Evolutionary conservation across 768 basidiomycete genomes (phyloP), one percentile per base, ranked within the genome.

Genomic region (Cystofilobasidium capitatum): DNA sequence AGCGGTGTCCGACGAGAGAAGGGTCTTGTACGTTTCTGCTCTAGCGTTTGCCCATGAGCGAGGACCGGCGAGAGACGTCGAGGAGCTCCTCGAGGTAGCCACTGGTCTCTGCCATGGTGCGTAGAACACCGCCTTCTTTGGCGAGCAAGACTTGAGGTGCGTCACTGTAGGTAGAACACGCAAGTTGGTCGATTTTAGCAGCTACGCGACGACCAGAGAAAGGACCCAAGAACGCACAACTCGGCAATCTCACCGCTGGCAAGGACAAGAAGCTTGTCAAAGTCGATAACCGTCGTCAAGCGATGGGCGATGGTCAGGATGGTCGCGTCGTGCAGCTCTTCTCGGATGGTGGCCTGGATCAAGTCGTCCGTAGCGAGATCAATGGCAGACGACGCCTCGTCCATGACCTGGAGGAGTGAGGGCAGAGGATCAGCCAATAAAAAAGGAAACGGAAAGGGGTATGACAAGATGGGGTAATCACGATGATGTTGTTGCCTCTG

Each of bases 271-370:
- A 55, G 7, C 5, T 9, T 16, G 31, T 55, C 51, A 17, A 7
- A 3, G 31, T 55, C 51, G 5, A 61, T 51, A 22, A 67, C n/a
- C 47, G 49, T 49, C 29, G 35, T 9, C 1, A 55, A n/a, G 3
- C 64, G 47, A 61, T 58, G 47, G 1, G 47, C 59, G 37, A 67
- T 67, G 14, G 49, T 57, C 2, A 62, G 31, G 31, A 67, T 24
- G 0, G 45, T 51, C 14, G 22, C 16, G 20, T 51, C 35, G 31
- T 42, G 29, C 10, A 64, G n/a, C 75, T 88, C 87, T 72, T 87
- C 84, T 35, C 86, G 82, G 39, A 89, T 85, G 0, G 87, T 88
- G 42, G 78, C 78, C 75, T 89, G 88, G 63, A 90, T 86, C 83
- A 72, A 64, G 20, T 49, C 47, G 51, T 62, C 64, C 36, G 58